A percentile compares a stretch with the other conserved stretches of the same genome.
phyloP scores from a whole-genome alignment of 805 yeast genomes.

The Kuraishia hungarica region DNA sequence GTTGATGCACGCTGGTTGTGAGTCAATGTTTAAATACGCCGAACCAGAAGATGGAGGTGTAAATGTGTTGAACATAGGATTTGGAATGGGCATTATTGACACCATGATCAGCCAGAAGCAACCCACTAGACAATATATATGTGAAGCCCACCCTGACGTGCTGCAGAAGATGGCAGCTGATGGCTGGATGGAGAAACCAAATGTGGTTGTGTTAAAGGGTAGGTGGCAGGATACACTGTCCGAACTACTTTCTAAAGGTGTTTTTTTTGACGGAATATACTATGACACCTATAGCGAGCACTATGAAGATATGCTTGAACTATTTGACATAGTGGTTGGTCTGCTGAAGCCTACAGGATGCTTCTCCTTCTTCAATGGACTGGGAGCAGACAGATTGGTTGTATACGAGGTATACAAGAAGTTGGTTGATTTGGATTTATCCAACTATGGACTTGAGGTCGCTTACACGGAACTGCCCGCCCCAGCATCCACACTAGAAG shows the following conservation, averaged over 20 bases:
- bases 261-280: constrained; percentile 84
- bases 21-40: constrained; percentile 49
- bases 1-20: constrained; percentile 75
- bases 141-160: constrained; percentile 95
- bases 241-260: constrained; percentile 50
- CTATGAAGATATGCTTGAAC: constrained; percentile 78
- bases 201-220: constrained; percentile 75
- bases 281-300: constrained; percentile 93
- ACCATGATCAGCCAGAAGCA: constrained; percentile 49
- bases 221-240: constrained; percentile 86
- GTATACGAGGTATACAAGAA: constrained; percentile 79
- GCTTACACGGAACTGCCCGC: constrained; percentile 41
- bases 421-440: constrained; percentile 72
- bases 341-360: constrained; percentile 73
- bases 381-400: constrained; percentile 70
- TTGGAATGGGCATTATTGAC: constrained; percentile 96
- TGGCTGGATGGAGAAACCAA: constrained; percentile 76
- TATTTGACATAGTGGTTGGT: constrained; percentile 78
- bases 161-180: constrained; percentile 53
- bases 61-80: constrained; percentile 76
- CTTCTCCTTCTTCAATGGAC: constrained; percentile 88
- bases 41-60: constrained; percentile 23
- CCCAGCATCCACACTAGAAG: constrained; percentile 30
- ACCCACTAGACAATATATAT: constrained; percentile 74
- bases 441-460: constrained; percentile 68